Evolutionary conservation across 208 protist species (phyloP).

Genomic region (Leptomonas seymouri): DNA sequence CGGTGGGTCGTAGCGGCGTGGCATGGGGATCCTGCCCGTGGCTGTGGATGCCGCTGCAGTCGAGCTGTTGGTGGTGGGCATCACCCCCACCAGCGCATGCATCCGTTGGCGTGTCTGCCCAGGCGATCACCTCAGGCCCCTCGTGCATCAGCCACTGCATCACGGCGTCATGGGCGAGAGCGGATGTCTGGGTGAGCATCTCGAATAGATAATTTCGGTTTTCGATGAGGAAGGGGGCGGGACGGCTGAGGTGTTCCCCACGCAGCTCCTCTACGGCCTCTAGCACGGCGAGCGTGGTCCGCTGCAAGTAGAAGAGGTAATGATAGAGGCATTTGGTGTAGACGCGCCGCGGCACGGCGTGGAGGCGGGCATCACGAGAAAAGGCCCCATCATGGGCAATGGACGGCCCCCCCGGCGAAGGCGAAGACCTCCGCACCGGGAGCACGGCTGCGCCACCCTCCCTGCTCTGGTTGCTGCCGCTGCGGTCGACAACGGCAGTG

Average conservation of each 20-base stretch:
- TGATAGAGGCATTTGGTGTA: slow-evolving; percentile 42
- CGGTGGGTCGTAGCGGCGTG: not conserved
- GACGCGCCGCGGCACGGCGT: slow-evolving; percentile 17
- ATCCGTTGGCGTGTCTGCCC: not conserved
- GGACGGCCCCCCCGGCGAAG: not conserved
- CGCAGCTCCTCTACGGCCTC: slow-evolving; percentile 32
- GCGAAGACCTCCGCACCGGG: not conserved
- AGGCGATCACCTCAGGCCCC: not conserved
- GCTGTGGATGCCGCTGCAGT: not conserved
- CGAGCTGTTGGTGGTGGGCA: not conserved
- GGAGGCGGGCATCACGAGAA: not conserved
- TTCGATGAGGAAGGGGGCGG: slow-evolving; percentile 44
- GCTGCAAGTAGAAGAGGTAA: slow-evolving; percentile 45
- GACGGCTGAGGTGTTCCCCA: slow-evolving; percentile 19
- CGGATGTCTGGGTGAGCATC: slow-evolving; percentile 37
- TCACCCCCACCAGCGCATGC: not conserved
- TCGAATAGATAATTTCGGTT: slow-evolving; percentile 49
- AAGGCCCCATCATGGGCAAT: not conserved
- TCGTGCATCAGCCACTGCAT: slow-evolving; percentile 26
- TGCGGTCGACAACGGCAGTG: not conserved
- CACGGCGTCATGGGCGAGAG: slow-evolving; percentile 26
- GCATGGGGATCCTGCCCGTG: not conserved
- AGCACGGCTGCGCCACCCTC: not conserved
- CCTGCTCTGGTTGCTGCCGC: not conserved
- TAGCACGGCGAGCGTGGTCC: slow-evolving; percentile 39